Conservation (phyloP, 1,284 basidiomycete genomes). For the Marasmius sp. region DNA sequence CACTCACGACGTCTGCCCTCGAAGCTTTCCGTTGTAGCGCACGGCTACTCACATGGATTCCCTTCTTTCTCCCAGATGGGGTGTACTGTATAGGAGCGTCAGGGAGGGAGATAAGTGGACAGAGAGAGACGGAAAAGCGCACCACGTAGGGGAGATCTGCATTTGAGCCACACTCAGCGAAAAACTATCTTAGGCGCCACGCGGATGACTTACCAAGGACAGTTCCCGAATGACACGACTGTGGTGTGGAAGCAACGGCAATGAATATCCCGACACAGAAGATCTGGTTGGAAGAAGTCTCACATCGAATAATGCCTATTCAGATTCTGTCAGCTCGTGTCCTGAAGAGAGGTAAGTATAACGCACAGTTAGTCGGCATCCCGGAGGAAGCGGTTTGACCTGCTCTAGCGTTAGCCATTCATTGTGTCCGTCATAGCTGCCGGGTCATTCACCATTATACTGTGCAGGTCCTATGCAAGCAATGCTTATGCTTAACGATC, state of each 20-base stretch:
- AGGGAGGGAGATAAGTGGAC: not conserved
- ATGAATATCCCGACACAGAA: conserved; percentile 1
- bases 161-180: not conserved
- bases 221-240: conserved; percentile 68
- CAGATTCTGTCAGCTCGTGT: not conserved
- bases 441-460: conserved; percentile 46
- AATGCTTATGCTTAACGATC: conserved; percentile 2
- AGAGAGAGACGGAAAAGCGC: conserved; percentile 16
- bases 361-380: conserved; percentile 71
- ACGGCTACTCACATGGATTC: conserved; percentile 40
- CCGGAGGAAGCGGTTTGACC: conserved; percentile 58
- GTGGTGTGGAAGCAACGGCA: not conserved
- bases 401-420: conserved; percentile 21
- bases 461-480: conserved; percentile 51
- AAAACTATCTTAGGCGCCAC: not conserved
- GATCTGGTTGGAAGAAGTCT: conserved; percentile 28
- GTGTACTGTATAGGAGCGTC: conserved; percentile 47
- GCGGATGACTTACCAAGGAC: conserved; percentile 46
- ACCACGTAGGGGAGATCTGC: conserved; percentile 68
- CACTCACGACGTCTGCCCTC: conserved; percentile 52
- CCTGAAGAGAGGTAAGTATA: conserved; percentile 1
- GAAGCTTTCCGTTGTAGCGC: conserved; percentile 35
- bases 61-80: conserved; percentile 55
- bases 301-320: conserved; percentile 72
- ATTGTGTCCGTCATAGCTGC: not conserved